These are phyloP conservation scores for Proliferodiscus dingleyae DNA, from an alignment of 2,329 filamentous ascomycete genomes.

Conservation along the genomic window DNA sequence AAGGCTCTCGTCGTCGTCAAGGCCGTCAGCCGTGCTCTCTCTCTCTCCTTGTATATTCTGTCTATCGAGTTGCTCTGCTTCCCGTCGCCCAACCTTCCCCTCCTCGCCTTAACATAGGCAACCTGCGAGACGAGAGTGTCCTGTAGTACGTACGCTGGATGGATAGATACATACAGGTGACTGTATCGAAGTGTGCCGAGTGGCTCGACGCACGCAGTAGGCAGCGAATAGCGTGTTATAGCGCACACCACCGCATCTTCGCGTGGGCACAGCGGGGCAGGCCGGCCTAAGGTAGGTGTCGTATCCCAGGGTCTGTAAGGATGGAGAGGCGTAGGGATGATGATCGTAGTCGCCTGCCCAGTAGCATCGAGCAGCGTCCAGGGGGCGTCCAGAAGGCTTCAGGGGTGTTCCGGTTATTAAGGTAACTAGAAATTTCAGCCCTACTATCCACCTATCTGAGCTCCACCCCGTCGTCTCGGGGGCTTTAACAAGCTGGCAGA, in stretches of 20 bases:
- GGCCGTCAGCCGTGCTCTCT: background rate
- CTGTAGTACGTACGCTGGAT: background rate
- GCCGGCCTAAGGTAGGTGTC: no score
- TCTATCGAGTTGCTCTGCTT: no score
- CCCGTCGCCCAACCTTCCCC: background rate
- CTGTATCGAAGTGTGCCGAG: no score
- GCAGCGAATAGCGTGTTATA: no score
- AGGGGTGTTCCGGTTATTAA: no score
- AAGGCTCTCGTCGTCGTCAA: no score
- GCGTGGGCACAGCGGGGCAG: no score
- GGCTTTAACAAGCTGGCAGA: slow-evolving; percentile 8
- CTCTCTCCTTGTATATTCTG: background rate
- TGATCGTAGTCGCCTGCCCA: background rate
- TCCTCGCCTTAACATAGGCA: background rate
- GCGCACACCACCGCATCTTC: no score
- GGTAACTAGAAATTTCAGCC: slow-evolving; percentile 12
- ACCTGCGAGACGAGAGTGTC: background rate
- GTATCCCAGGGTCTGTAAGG: background rate
- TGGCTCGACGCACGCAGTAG: no score
- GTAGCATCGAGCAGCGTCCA: background rate
- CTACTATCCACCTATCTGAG: slow-evolving; percentile 7
- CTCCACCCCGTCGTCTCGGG: slow-evolving; percentile 4
- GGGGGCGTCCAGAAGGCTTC: background rate
- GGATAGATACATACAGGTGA: background rate
- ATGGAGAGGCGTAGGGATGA: background rate